These are phyloP conservation scores for Beauveria varroae DNA, from an alignment of 2,329 filamentous ascomycete genomes.

Conservation along the genomic window DNA sequence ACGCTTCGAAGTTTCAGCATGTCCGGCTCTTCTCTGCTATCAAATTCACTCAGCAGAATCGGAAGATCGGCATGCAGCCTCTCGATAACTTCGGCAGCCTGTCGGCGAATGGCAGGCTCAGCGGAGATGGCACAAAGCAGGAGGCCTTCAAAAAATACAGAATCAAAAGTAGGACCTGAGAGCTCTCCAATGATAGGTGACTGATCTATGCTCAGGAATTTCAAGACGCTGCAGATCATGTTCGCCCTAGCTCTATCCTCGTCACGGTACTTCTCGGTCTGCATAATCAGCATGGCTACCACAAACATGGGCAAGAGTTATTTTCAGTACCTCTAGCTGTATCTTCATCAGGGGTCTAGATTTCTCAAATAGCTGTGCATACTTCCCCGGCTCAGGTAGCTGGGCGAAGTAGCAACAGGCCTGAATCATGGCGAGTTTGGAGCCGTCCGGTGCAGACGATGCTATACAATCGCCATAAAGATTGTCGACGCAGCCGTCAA, in stretches of 20 bases:
- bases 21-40: conserved; percentile 19
- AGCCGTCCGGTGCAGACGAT: conserved; percentile 47
- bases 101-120: conserved; percentile 39
- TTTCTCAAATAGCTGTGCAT: conserved; percentile 46
- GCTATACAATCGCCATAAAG: conserved; percentile 51
- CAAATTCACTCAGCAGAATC: conserved; percentile 21
- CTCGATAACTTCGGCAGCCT: conserved; percentile 40
- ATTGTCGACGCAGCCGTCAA: conserved; percentile 49
- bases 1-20: conserved; percentile 26
- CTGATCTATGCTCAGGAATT: conserved; percentile 48
- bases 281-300: background rate
- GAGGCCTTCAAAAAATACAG: conserved; percentile 41
- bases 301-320: background rate
- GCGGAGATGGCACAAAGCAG: conserved; percentile 47
- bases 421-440: conserved; percentile 56
- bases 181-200: conserved; percentile 24
- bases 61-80: conserved; percentile 34
- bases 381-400: conserved; percentile 40
- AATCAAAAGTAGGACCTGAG: conserved; percentile 17
- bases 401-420: conserved; percentile 56
- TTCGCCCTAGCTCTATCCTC: conserved; percentile 11
- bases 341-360: conserved; percentile 49
- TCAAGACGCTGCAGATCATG: conserved; percentile 37
- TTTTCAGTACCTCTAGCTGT: conserved; percentile 44
- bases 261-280: conserved; percentile 9